Base-by-base conservation (phyloP, 1,284 basidiomycete genomes). In the Pseudozyma thailandica region DNA sequence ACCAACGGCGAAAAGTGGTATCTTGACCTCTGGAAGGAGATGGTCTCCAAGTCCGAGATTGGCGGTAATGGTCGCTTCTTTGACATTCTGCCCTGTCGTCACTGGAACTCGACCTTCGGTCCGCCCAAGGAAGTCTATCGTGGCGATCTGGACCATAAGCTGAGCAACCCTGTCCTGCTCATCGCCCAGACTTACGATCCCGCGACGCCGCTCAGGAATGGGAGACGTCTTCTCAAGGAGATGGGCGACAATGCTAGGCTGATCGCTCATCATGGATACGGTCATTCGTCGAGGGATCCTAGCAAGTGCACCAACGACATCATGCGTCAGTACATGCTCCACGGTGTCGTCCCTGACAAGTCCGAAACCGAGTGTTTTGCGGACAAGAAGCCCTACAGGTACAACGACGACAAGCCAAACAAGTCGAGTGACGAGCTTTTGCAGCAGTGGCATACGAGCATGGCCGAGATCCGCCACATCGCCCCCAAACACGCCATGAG, bases 111-210 rank as follows among this genome's bases (percentile, higher is more conserved):
- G 13, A 56, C 51, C 9, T 69, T 61, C 20, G 18, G 45, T 2
- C 18, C 58, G 2, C 61, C 65, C 21, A 62, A 51, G 2, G 50
- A 74, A 38, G 71, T 74, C 1, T 74, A 64, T 15, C 53, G 66
- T 2, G 71, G 71, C 2, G 47, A 44, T 1, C 43, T 74, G 9
- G 33, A 64, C 33, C 49, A 61, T 12, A 46, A 38, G 4, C 57
- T 74, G 21, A 45, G 47, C 21, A 41, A 55, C 28, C 71, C 65
- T 0, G 49, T 65, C 0, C 43, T 74, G 21, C 56, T 74, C 10
- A 51, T 74, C 27, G 65, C 64, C 0, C 56, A 70, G 52, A 49
- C 46, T 3, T 74, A 70, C 50, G 71, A 74, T 31, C 71, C 66
- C 0, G 71, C 71, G 0, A 74, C 71, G n/a, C 71, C 71, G 9